phyloP scores from a whole-genome alignment of 2,329 filamentous ascomycete genomes.

The Corniculantispora saksenae region DNA sequence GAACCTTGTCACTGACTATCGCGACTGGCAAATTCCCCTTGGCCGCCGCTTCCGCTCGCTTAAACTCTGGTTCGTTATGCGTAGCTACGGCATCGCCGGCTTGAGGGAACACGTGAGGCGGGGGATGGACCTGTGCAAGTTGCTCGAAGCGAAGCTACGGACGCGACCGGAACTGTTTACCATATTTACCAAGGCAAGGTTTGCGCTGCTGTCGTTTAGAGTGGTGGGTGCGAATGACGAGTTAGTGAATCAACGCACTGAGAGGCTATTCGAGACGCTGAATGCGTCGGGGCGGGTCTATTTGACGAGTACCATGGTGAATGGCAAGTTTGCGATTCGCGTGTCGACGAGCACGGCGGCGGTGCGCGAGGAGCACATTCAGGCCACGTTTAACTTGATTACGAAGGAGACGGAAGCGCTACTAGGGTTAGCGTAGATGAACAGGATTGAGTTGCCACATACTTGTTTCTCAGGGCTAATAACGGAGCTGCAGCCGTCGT shows the following conservation, averaged over 20 bases:
- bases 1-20: conserved; percentile 88
- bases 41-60: conserved; percentile 84
- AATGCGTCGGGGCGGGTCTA: conserved; percentile 78
- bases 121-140: conserved; percentile 68
- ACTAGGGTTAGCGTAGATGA: conserved; percentile 6
- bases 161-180: conserved; percentile 69
- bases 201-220: conserved; percentile 77
- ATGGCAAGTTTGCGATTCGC: conserved; percentile 74
- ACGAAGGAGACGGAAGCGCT: conserved; percentile 58
- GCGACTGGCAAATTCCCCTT: conserved; percentile 95
- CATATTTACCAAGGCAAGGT: conserved; percentile 72
- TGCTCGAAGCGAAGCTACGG: conserved; percentile 64
- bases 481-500: too few relatives aligned
- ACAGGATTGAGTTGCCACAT: too few relatives aligned
- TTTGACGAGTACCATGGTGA: conserved; percentile 75
- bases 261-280: conserved; percentile 72
- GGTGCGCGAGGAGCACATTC: conserved; percentile 71
- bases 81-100: conserved; percentile 77
- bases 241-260: conserved; percentile 67
- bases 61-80: conserved; percentile 94
- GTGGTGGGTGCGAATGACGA: conserved; percentile 51
- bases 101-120: conserved; percentile 72
- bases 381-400: conserved; percentile 72
- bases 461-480: too few relatives aligned
- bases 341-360: conserved; percentile 73